Evolutionary conservation across 371 early-diverging fungal species (phyloP).

Genomic region (Syncephalis plumigaleata): DNA sequence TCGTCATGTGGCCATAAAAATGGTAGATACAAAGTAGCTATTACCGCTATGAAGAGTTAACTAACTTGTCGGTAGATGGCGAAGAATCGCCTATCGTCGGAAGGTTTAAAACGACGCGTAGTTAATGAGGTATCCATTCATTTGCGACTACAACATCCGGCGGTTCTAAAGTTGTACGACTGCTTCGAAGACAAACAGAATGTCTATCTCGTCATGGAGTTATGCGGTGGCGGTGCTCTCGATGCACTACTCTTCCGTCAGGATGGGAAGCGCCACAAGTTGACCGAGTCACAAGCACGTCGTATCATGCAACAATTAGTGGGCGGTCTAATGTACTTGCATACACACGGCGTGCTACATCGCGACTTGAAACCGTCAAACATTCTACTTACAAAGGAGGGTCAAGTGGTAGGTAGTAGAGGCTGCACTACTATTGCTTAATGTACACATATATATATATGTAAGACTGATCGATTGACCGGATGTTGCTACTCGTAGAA

Average conservation of each 20-base stretch:
- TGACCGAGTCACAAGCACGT: neutral
- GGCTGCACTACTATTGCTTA: too few species aligned
- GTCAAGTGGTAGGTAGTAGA: neutral
- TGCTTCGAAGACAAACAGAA: neutral
- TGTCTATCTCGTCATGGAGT: neutral
- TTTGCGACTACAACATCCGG: neutral
- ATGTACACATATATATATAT: neutral
- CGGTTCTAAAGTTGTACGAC: neutral
- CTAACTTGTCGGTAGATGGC: neutral
- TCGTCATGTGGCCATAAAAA: neutral
- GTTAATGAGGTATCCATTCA: neutral
- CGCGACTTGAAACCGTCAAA: conserved; percentile 84
- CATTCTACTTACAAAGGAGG: conserved; percentile 21
- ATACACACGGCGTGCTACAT: conserved; percentile 72
- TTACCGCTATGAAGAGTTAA: neutral
- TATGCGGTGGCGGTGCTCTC: neutral
- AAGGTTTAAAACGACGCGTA: neutral
- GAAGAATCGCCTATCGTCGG: neutral
- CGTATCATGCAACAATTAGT: neutral
- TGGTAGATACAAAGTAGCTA: neutral
- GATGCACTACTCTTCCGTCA: neutral
- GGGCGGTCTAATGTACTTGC: conserved; percentile 77
- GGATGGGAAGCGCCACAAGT: neutral
- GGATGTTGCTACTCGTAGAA: neutral
- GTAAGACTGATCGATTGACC: neutral